phyloP scores from a whole-genome alignment of 1,284 basidiomycete genomes.

The Ceratobasidium sp. region DNA sequence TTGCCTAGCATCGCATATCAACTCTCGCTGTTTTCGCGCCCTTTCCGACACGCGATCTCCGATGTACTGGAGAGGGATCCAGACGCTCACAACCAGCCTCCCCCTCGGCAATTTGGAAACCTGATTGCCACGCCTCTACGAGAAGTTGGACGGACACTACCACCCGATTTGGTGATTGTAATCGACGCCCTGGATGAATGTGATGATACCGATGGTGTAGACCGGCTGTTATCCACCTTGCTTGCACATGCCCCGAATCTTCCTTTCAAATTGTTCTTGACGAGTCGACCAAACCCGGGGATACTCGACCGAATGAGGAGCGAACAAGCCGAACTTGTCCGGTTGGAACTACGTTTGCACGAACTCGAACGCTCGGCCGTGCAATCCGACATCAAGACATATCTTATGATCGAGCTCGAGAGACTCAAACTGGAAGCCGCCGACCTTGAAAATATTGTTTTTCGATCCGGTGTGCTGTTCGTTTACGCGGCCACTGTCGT shows the following conservation, averaged over 20 bases:
- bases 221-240: neutral
- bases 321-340: neutral
- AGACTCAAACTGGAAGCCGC: no score
- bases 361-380: neutral
- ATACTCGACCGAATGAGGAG: neutral
- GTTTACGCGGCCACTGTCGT: slow-evolving; percentile 26
- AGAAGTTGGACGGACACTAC: no score
- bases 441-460: neutral
- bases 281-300: slow-evolving; percentile 5
- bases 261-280: neutral
- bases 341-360: neutral
- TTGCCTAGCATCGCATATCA: neutral
- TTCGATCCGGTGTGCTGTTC: slow-evolving; percentile 14
- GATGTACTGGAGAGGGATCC: neutral
- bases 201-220: neutral
- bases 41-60: neutral
- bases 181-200: slow-evolving; percentile 33
- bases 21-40: neutral
- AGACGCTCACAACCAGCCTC: neutral
- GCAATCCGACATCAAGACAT: neutral
- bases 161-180: neutral
- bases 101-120: neutral
- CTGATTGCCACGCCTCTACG: neutral
- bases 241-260: neutral
- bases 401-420: neutral